Evolutionary conservation across 2,329 filamentous ascomycete species (phyloP).

Genomic region (Exophiala oligosperma): DNA sequence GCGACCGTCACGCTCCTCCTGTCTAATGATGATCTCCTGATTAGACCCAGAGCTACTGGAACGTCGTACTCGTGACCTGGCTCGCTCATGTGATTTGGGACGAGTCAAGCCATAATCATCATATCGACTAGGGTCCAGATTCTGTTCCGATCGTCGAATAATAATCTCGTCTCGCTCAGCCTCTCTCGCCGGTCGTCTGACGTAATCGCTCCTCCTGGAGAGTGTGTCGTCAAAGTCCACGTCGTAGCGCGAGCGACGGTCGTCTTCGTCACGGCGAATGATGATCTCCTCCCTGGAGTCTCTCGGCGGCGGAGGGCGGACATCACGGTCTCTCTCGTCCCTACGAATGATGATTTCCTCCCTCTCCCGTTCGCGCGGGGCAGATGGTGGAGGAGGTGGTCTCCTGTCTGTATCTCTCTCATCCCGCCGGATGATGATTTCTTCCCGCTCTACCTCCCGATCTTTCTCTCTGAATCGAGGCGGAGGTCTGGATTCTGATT

Average conservation of each 20-base stretch:
- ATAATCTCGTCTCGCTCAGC: slow-evolving; percentile 30
- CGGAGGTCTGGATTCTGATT: slow-evolving; percentile 22
- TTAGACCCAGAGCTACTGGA: slow-evolving; percentile 24
- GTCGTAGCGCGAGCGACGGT: slow-evolving; percentile 22
- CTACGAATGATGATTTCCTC: slow-evolving; percentile 40
- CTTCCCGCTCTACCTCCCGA: slow-evolving; percentile 31
- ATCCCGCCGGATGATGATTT: slow-evolving; percentile 38
- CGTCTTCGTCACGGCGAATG: slow-evolving; percentile 38
- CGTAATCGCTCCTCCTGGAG: slow-evolving; percentile 16
- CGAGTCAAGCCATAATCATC: slow-evolving; percentile 31
- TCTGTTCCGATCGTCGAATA: slow-evolving; percentile 43
- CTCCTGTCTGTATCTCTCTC: slow-evolving; percentile 25
- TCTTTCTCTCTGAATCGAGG: slow-evolving; percentile 26
- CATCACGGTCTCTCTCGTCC: slow-evolving; percentile 29
- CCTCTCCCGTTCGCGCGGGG: slow-evolving; percentile 29
- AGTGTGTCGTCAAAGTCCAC: slow-evolving; percentile 13
- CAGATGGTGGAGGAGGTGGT: slow-evolving; percentile 19
- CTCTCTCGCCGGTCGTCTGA: slow-evolving; percentile 31
- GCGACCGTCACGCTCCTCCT: slow-evolving; percentile 38
- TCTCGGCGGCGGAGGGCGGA: slow-evolving; percentile 16
- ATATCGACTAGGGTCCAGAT: slow-evolving; percentile 17
- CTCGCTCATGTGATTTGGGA: slow-evolving; percentile 29
- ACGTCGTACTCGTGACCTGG: slow-evolving; percentile 29
- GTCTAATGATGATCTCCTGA: slow-evolving; percentile 44
- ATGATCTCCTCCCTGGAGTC: slow-evolving; percentile 47